phyloP scores from a whole-genome alignment of 805 yeast genomes.

The Torulaspora delbrueckii region DNA sequence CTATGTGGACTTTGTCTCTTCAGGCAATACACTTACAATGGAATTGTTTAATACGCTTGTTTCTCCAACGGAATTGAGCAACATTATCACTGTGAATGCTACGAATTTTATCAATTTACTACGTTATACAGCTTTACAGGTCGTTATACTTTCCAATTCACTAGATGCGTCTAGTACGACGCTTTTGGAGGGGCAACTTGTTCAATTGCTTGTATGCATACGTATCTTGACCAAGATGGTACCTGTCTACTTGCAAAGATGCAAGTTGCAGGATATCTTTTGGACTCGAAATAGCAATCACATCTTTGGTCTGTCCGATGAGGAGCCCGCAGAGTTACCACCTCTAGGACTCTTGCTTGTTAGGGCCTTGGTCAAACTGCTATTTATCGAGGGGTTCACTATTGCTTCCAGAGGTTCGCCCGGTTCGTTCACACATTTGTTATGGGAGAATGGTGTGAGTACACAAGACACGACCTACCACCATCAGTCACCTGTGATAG shows the following conservation, averaged over 20 bases:
- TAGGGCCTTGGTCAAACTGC: conserved; percentile 23
- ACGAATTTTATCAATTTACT: conserved; percentile 55
- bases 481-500: conserved; percentile 42
- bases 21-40: conserved; percentile 16
- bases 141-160: conserved; percentile 26
- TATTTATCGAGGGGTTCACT: conserved; percentile 31
- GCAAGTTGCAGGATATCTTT: conserved; percentile 13
- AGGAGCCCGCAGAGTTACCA: conserved; percentile 3
- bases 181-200: conserved; percentile 12
- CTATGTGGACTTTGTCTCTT: conserved; percentile 20
- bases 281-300: conserved; percentile 17
- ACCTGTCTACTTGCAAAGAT: conserved; percentile 64
- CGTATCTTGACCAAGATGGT: conserved; percentile 59
- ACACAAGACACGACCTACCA: conserved; percentile 28
- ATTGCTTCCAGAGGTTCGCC: conserved; percentile 16
- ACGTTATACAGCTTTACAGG: conserved; percentile 36
- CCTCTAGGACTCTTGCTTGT: conserved; percentile 20
- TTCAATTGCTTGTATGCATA: conserved; percentile 51
- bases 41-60: conserved; percentile 41
- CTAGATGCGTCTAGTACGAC: conserved; percentile 7
- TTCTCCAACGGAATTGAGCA: conserved; percentile 52
- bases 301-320: conserved; percentile 39
- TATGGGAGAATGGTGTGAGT: conserved; percentile 86
- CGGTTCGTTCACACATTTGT: conserved; percentile 32
- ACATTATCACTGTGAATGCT: conserved; percentile 53